Base-by-base conservation (phyloP, 768 basidiomycete species). In the Suillus cothurnatus region DNA sequence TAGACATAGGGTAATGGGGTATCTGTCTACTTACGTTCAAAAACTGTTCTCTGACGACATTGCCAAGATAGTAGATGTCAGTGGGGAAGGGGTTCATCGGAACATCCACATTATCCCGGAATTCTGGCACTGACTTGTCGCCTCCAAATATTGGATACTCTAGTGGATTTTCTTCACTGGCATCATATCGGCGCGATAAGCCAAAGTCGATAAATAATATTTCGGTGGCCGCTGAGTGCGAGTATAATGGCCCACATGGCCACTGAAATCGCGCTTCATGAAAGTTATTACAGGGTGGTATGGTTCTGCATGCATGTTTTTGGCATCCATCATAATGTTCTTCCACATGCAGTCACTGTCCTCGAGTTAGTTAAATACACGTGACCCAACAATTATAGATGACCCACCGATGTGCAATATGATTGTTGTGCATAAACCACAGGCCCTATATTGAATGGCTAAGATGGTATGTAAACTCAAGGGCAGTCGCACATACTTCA, bases 351-450 rank as follows among this genome's bases (percentile, higher is more conserved):
- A 52, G 68, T 73, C 41, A 49, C 66, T 28, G 19, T 41, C 39
- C 39, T 41, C 15, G 6, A 41, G 17, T 19, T 21, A 45, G 21
- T 21, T 0, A 0, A 63, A 2, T 64, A 12, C 32, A 19, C 8
- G 6, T 19, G 41, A 41, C 19, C n/a, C 17, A 6, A 39, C 5
- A 17, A 15, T 17, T 2, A 28, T 23, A 4, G 6, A 6, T 14
- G 12, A 43, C 60, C 9, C 31, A 67, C 66, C 67, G 66, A 65
- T 72, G 70, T 8, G 68, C 66, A 9, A 68, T 69, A 41, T 36
- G 61, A 11, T 78, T 70, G 11, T 70, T 12, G 47, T 82, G 80
- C 69, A 81, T 75, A 58, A 78, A 81, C 31, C 71, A 68, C 0
- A 81, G 60, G 3, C 77, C 78, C 78, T 79, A n/a, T 9, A 9